phyloP scores from a whole-genome alignment of 2,329 filamentous ascomycete species.

The Xylariaceae sp. region DNA sequence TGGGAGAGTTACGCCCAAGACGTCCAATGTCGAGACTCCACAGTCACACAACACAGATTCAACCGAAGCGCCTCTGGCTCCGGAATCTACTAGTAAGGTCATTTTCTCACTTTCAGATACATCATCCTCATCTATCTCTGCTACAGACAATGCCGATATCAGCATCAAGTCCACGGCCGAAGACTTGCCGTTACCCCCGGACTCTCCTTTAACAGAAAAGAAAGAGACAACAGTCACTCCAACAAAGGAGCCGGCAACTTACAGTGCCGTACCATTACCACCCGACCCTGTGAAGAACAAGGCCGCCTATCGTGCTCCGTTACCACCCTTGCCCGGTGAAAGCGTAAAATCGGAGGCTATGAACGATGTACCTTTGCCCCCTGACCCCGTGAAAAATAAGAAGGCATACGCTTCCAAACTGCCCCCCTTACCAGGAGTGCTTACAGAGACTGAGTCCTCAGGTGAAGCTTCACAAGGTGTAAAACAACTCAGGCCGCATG shows the following conservation, averaged over 20 bases:
- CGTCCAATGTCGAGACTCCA: slow-evolving; percentile 26
- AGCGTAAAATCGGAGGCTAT: slow-evolving; percentile 25
- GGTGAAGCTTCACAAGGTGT: slow-evolving; percentile 39
- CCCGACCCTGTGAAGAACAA: slow-evolving; percentile 35
- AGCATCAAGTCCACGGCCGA: slow-evolving; percentile 22
- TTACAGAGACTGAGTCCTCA: slow-evolving; percentile 21
- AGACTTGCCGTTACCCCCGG: slow-evolving; percentile 34
- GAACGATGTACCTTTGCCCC: slow-evolving; percentile 40
- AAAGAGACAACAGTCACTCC: slow-evolving; percentile 17
- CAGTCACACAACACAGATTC: slow-evolving; percentile 38
- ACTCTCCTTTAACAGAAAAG: slow-evolving; percentile 31
- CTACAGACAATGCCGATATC: slow-evolving; percentile 31
- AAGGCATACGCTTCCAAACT: slow-evolving; percentile 33
- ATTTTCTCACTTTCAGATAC: slow-evolving; percentile 48
- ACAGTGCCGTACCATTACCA: slow-evolving; percentile 39
- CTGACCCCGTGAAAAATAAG: slow-evolving; percentile 36
- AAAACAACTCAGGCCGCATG: slow-evolving; percentile 31
- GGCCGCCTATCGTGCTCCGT: slow-evolving; percentile 28
- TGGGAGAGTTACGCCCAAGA: slow-evolving; percentile 21
- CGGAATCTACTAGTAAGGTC: slow-evolving; percentile 53
- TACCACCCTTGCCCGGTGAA: slow-evolving; percentile 27
- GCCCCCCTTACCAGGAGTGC: slow-evolving; percentile 36
- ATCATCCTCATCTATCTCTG: slow-evolving; percentile 48
- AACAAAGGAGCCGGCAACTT: slow-evolving; percentile 22
- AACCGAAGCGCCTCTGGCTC: slow-evolving; percentile 45